Evolutionary conservation across 768 basidiomycete species (phyloP), one percentile per base, ranked within the genome.

Genomic region (Termitomyces sp.): DNA sequence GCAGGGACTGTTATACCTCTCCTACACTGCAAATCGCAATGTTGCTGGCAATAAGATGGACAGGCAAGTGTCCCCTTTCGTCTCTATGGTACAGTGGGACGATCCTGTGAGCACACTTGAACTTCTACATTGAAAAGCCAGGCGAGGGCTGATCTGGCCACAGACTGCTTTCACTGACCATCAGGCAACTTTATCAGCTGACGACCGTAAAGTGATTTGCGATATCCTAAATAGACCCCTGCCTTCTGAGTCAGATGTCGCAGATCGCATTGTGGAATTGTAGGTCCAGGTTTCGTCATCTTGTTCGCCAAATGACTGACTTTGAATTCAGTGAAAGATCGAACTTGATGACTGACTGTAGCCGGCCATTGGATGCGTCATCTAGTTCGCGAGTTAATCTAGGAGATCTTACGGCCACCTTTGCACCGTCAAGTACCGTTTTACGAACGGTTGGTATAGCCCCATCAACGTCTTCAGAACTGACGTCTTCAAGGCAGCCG

Each of bases 31-130:
- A 45, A 44, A n/a, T 15, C 61, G 63, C 20, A 64, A 31, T 47
- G 20, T 57, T 16, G 58, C 53, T 48, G 67, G 67, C 6, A 60
- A 83, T 52, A 72, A 73, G 18, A 82, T 82, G 61, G 66, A 71
- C 6, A 82, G 80, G 61, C 65, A 73, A 1, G 63, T 87, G 5
- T 88, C 89, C 3, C 74, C 78, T 12, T 93, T 93, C 66, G 67
- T 94, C 12, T 69, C 72, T 0, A 66, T 66, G 0, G 75, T 83
- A 5, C 64, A 75, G 42, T 70, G 73, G 52, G 72, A 78, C 22
- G 68, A 78, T 59, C 68, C 75, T 33, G 85, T 84, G 64, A 57
- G 76, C n/a, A 55, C 57, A 30, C 37, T 33, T 24, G 5, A 11
- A 57, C 47, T 41, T 42, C 1, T 37, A 8, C n/a, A 36, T 47